These are phyloP conservation scores for Talaromyces sp. DNA, from an alignment of 2,329 filamentous ascomycete species.

Conservation along the genomic window DNA sequence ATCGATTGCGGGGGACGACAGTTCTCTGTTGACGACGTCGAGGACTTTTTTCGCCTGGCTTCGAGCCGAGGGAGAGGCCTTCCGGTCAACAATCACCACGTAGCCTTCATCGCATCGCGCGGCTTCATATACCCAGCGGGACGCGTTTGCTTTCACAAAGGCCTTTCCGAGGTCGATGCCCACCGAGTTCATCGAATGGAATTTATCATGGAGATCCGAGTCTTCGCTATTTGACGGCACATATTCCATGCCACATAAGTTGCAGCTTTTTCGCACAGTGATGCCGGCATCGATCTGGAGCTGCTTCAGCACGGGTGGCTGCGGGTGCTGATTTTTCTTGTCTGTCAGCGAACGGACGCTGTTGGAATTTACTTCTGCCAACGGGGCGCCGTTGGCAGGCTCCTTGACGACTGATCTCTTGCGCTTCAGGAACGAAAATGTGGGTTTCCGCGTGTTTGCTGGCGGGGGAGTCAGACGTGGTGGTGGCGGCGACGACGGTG, in stretches of 20 bases:
- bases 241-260: conserved; percentile 61
- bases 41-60: conserved; percentile 51
- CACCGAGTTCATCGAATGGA: conserved; percentile 55
- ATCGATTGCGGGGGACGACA: conserved; percentile 55
- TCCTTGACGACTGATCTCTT: conserved; percentile 32
- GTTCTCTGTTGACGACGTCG: conserved; percentile 57
- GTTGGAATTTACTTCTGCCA: conserved; percentile 43
- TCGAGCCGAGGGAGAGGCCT: conserved; percentile 46
- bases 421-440: conserved; percentile 46
- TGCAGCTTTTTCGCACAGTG: conserved; percentile 52
- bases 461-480: conserved; percentile 38
- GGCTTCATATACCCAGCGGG: conserved; percentile 47
- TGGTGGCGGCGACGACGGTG: conserved; percentile 50
- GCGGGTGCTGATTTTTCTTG: conserved; percentile 21
- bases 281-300: conserved; percentile 57
- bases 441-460: conserved; percentile 41
- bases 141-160: conserved; percentile 48
- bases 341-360: conserved; percentile 36
- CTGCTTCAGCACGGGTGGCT: conserved; percentile 43
- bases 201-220: conserved; percentile 56
- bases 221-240: conserved; percentile 57
- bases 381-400: conserved; percentile 23
- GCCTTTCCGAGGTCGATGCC: conserved; percentile 57
- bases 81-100: conserved; percentile 54
- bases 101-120: conserved; percentile 45